These are phyloP conservation scores for Ascoidea tarda DNA, from an alignment of 805 yeast species.

Conservation along the genomic window DNA sequence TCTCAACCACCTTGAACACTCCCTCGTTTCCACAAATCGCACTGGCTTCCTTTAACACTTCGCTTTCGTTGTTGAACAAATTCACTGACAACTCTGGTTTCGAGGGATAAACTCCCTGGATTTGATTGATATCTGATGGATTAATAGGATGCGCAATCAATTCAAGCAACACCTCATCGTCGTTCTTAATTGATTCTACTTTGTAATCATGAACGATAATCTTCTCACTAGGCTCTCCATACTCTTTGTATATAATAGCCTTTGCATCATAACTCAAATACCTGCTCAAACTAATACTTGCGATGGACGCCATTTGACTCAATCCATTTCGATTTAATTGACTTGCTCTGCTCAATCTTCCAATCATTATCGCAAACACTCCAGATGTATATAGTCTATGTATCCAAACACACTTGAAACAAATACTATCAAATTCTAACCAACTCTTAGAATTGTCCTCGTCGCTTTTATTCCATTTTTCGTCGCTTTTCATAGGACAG, in stretches of 20 bases:
- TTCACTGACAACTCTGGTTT: constrained; percentile 40
- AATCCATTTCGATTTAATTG: too few relatives aligned
- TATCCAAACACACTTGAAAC: too few relatives aligned
- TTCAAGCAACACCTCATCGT: constrained; percentile 39
- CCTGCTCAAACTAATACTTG: too few relatives aligned
- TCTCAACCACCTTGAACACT: constrained; percentile 58
- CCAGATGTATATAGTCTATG: too few relatives aligned
- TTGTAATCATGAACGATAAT: constrained; percentile 36
- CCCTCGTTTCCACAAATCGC: constrained; percentile 94
- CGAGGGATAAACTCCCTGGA: constrained; percentile 73
- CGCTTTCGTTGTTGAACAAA: constrained; percentile 27
- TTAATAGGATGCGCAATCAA: constrained; percentile 73
- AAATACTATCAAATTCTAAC: too few relatives aligned
- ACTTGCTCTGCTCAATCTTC: too few relatives aligned
- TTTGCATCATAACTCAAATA: constrained; percentile 24
- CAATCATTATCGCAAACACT: too few relatives aligned
- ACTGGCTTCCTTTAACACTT: constrained; percentile 28
- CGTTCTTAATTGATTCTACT: constrained; percentile 23
- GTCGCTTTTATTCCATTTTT: too few relatives aligned
- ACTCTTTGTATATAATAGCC: constrained; percentile 51
- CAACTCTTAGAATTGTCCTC: too few relatives aligned
- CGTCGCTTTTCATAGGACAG: too few relatives aligned
- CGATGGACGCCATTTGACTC: too few relatives aligned
- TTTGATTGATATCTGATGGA: constrained; percentile 79
- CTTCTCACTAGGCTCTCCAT: constrained; percentile 54